Percentiles rank a stretch among this genome's conserved stretches.
Conservation (phyloP, 2,329 filamentous ascomycete genomes). For the Aschersonia sp. region DNA sequence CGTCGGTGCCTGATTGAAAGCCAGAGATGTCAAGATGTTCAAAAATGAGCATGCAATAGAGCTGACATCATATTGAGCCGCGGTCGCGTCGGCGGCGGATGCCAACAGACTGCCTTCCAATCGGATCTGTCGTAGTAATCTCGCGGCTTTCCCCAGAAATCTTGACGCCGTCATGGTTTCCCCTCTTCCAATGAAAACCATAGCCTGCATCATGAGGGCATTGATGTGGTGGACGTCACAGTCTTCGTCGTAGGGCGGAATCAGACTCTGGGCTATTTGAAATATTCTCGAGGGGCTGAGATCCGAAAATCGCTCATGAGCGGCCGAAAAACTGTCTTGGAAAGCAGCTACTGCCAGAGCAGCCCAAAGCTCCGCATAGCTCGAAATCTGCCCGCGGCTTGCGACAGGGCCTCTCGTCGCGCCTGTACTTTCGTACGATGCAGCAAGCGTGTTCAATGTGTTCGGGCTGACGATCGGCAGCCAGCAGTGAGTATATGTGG, state of each 20-base stretch:
- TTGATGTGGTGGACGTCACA: slow-evolving; percentile 25
- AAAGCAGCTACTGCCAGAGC: slow-evolving; percentile 42
- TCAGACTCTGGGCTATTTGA: slow-evolving; percentile 29
- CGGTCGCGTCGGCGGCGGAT: slow-evolving; percentile 6
- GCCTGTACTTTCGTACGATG: slow-evolving; percentile 24
- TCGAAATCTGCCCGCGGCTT: slow-evolving; percentile 15
- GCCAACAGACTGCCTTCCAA: background rate
- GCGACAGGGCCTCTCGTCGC: slow-evolving; percentile 12
- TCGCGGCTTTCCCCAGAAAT: slow-evolving; percentile 48
- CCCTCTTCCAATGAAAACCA: slow-evolving; percentile 46
- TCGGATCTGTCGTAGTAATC: slow-evolving; percentile 16
- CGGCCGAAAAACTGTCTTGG: slow-evolving; percentile 23
- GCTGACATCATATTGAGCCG: slow-evolving; percentile 8
- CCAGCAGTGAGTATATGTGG: slow-evolving; percentile 64
- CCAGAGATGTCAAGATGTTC: slow-evolving; percentile 20
- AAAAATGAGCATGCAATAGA: slow-evolving; percentile 45
- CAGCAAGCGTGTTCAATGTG: slow-evolving; percentile 34
- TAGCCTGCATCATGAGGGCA: slow-evolving; percentile 37
- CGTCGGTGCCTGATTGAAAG: background rate
- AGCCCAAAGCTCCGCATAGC: slow-evolving; percentile 45
- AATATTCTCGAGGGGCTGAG: slow-evolving; percentile 26
- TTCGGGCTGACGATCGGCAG: slow-evolving; percentile 59
- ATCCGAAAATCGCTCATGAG: background rate
- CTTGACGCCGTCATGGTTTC: slow-evolving; percentile 47
- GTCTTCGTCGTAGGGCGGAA: slow-evolving; percentile 31